Conservation (phyloP, 2,329 filamentous ascomycete genomes). For the Alternaria metachromatica region DNA sequence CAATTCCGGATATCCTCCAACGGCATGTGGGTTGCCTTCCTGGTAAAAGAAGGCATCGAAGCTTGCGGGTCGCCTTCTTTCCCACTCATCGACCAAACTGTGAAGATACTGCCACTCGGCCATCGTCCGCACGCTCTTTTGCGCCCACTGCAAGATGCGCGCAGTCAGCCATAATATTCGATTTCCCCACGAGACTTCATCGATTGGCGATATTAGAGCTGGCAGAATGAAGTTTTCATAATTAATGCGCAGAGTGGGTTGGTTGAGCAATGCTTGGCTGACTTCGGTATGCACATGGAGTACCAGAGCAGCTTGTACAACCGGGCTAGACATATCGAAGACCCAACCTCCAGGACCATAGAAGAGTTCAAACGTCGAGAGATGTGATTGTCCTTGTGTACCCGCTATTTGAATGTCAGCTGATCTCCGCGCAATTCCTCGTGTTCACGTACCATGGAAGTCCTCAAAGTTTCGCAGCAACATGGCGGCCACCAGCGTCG, state of each 20-base stretch:
- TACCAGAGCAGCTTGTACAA: slow-evolving; percentile 27
- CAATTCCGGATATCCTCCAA: slow-evolving; percentile 18
- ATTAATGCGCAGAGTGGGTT: slow-evolving; percentile 16
- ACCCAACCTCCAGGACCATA: slow-evolving; percentile 19
- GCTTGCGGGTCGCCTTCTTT: slow-evolving; percentile 16
- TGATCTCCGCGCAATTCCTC: not conserved
- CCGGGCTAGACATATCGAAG: slow-evolving; percentile 15
- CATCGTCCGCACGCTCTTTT: not conserved
- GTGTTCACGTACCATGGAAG: slow-evolving; percentile 18
- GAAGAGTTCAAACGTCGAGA: slow-evolving; percentile 26
- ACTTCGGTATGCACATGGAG: slow-evolving; percentile 26
- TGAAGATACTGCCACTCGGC: slow-evolving; percentile 18
- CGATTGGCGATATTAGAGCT: slow-evolving; percentile 2
- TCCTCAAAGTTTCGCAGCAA: slow-evolving; percentile 27
- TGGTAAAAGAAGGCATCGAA: slow-evolving; percentile 25
- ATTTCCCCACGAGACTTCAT: slow-evolving; percentile 25
- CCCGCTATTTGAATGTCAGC: slow-evolving; percentile 22
- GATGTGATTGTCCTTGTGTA: slow-evolving; percentile 18
- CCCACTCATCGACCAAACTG: slow-evolving; percentile 26
- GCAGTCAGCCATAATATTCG: slow-evolving; percentile 27
- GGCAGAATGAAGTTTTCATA: slow-evolving; percentile 16
- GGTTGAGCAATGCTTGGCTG: slow-evolving; percentile 18
- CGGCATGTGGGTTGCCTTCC: not conserved
- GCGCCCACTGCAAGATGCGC: slow-evolving; percentile 22
- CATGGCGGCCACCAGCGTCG: slow-evolving; percentile 22